Percentiles rank a stretch among this genome's conserved stretches.
Evolutionary conservation across 2,329 filamentous ascomycete genomes (phyloP).

Genomic region (Xenosphaeropsis pyriputrescens): DNA sequence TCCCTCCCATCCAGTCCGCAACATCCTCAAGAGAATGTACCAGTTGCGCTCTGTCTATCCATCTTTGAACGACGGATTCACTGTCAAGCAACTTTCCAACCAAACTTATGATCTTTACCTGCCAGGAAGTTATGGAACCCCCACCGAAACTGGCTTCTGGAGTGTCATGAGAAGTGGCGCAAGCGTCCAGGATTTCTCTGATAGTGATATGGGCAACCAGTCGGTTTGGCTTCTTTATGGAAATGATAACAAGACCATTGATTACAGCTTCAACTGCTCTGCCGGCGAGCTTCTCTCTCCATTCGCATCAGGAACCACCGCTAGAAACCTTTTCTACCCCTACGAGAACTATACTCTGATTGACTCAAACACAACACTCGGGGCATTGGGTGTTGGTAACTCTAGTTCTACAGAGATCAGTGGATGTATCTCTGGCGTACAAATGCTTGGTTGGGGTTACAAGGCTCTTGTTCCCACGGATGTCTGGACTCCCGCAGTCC

Average conservation of each 20-base stretch:
- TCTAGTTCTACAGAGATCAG: slow-evolving; percentile 34
- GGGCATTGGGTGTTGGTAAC: slow-evolving; percentile 11
- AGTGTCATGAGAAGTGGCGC: slow-evolving; percentile 36
- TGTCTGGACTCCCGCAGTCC: slow-evolving; percentile 32
- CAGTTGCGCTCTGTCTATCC: slow-evolving; percentile 40
- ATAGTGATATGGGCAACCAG: slow-evolving; percentile 23
- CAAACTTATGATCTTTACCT: slow-evolving; percentile 33
- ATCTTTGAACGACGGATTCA: slow-evolving; percentile 43
- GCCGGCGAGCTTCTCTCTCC: slow-evolving; percentile 35
- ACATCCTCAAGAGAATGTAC: slow-evolving; percentile 46
- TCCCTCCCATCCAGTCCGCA: slow-evolving; percentile 43
- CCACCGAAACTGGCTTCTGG: slow-evolving; percentile 45
- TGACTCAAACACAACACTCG: slow-evolving; percentile 26
- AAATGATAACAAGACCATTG: slow-evolving; percentile 30
- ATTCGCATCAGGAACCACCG: slow-evolving; percentile 34
- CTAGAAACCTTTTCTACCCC: slow-evolving; percentile 49
- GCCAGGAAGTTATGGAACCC: slow-evolving; percentile 33
- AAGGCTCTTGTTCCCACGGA: slow-evolving; percentile 39
- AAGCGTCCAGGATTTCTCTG: slow-evolving; percentile 35
- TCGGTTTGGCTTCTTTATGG: slow-evolving; percentile 34
- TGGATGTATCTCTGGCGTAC: slow-evolving; percentile 41
- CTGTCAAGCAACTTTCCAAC: slow-evolving; percentile 38
- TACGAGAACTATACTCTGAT: slow-evolving; percentile 38
- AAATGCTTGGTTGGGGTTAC: slow-evolving; percentile 36
- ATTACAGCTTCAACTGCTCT: slow-evolving; percentile 41